Evolutionary conservation across 345 rosid species (phyloP).

Genomic region (Streptanthus diversifolius): DNA sequence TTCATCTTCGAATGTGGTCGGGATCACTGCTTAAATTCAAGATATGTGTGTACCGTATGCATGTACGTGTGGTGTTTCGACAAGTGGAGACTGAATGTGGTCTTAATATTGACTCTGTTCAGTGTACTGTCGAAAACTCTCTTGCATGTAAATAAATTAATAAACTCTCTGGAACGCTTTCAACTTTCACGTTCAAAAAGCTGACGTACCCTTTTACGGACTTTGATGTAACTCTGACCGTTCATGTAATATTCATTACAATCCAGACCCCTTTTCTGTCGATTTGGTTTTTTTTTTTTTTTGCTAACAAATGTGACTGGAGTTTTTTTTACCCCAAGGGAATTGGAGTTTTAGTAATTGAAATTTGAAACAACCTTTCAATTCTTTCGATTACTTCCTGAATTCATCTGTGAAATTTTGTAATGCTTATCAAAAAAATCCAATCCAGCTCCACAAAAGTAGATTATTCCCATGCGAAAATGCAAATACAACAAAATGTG

Average conservation of each 20-base stretch:
- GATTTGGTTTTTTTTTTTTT: background rate
- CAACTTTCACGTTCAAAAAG: constrained; percentile 24
- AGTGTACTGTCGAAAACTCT: background rate
- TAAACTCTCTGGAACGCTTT: background rate
- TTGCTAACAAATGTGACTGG: no score
- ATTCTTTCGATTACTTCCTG: background rate
- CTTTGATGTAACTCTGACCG: background rate
- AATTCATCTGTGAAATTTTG: background rate
- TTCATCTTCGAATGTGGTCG: constrained; percentile 23
- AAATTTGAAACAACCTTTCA: background rate
- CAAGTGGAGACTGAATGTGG: constrained; percentile 29
- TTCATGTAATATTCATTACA: background rate
- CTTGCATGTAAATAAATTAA: constrained; percentile 6
- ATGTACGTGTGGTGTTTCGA: constrained; percentile 8
- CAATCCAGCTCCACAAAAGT: background rate
- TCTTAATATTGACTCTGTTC: constrained; percentile 21
- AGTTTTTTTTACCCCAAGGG: background rate
- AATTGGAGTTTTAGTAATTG: constrained; percentile 1
- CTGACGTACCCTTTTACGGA: constrained; percentile 14
- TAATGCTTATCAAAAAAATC: background rate
- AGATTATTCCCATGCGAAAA: background rate
- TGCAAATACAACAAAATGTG: background rate
- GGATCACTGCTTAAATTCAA: background rate
- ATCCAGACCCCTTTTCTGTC: background rate
- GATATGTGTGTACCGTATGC: background rate